Conservation (phyloP, 306 rosid genomes). For the Bauhinia variegata region DNA sequence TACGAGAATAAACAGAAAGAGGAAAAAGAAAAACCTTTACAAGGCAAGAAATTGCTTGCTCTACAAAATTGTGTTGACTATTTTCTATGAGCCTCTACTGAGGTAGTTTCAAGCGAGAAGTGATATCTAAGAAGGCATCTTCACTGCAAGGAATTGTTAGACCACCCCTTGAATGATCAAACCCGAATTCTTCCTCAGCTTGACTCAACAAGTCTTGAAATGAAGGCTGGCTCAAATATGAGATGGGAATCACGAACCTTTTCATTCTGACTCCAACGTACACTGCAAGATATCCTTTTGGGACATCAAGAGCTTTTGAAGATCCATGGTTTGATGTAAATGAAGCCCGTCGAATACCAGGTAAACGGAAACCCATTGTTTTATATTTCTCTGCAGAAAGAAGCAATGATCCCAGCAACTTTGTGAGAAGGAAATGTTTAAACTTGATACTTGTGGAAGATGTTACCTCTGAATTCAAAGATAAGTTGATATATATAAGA, state of each 20-base stretch:
- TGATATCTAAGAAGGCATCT: no score
- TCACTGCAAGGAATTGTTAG: constrained; percentile 2
- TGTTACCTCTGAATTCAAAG: no score
- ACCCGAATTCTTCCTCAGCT: constrained; percentile 25
- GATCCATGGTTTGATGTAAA: background rate
- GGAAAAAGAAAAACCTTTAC: no score
- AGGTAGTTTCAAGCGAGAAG: background rate
- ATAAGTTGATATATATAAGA: no score
- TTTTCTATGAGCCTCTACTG: background rate
- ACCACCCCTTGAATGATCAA: constrained; percentile 27
- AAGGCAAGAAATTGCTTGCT: no score
- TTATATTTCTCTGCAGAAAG: no score
- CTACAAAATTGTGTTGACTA: background rate
- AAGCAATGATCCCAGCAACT: no score
- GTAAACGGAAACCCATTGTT: constrained; percentile 18
- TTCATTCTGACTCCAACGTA: constrained; percentile 42
- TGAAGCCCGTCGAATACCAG: background rate
- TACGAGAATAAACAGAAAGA: no score
- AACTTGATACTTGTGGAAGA: no score
- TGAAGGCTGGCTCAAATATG: background rate
- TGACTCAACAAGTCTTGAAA: constrained; percentile 10
- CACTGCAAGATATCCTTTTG: constrained; percentile 32
- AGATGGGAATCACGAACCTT: constrained; percentile 34
- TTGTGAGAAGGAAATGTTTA: no score
- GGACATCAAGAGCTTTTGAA: no score